phyloP scores from a whole-genome alignment of 1,139 yeast genomes.

The Magnusiomyces fungicola region DNA sequence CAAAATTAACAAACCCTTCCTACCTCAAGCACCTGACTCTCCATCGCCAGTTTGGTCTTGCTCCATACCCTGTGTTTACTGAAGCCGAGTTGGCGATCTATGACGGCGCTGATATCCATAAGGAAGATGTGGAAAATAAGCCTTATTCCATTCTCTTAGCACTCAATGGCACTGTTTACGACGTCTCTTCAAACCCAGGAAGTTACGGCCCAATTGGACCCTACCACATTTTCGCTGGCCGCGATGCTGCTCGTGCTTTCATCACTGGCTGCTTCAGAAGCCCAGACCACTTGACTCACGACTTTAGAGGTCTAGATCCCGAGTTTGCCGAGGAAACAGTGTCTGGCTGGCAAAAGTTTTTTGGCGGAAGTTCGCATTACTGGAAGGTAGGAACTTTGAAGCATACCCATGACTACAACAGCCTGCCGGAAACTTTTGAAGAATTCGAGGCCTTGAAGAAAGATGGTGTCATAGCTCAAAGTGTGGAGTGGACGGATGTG shows the following conservation, averaged over 20 bases:
- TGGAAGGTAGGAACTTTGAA: slow-evolving; percentile 59
- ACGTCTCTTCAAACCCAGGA: slow-evolving; percentile 48
- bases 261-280: slow-evolving; percentile 68
- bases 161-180: slow-evolving; percentile 61
- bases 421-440: not conserved
- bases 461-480: not conserved
- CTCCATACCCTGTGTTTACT: slow-evolving; percentile 34
- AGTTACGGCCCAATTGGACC: slow-evolving; percentile 64
- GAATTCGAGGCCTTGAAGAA: not conserved
- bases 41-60: slow-evolving; percentile 14
- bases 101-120: slow-evolving; percentile 40
- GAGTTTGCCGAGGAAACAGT: slow-evolving; percentile 29
- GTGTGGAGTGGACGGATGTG: not conserved
- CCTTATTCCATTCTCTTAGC: slow-evolving; percentile 55
- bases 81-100: slow-evolving; percentile 43
- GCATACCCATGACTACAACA: slow-evolving; percentile 26
- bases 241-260: slow-evolving; percentile 66
- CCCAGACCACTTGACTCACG: slow-evolving; percentile 46
- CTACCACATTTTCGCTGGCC: slow-evolving; percentile 56
- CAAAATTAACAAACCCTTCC: slow-evolving; percentile 43
- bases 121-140: slow-evolving; percentile 24
- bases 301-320: slow-evolving; percentile 50
- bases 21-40: slow-evolving; percentile 33
- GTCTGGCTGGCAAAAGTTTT: slow-evolving; percentile 49
- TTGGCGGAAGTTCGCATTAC: slow-evolving; percentile 41